phyloP scores from a whole-genome alignment of 257 asterid genomes.

The Nicotiana tomentosiformis region DNA sequence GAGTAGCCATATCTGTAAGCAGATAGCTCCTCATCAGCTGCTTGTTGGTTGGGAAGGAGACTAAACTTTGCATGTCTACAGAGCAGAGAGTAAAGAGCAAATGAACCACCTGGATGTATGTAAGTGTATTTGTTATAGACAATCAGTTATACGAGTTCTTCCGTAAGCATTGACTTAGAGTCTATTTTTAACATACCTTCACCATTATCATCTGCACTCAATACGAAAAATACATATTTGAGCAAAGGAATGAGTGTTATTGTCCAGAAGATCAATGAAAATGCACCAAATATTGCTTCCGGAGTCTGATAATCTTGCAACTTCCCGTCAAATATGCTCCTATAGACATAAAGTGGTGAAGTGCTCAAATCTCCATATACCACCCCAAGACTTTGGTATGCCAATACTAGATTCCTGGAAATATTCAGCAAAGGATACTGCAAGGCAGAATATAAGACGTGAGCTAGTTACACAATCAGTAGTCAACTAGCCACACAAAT shows the following conservation, averaged over 20 bases:
- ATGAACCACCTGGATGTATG: constrained; percentile 33
- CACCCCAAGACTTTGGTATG: constrained; percentile 37
- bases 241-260: constrained; percentile 30
- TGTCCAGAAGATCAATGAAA: constrained; percentile 39
- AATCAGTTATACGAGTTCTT: not conserved
- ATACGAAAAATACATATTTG: constrained; percentile 25
- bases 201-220: constrained; percentile 35
- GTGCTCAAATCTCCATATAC: constrained; percentile 39
- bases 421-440: not conserved
- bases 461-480: not conserved
- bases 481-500: not conserved
- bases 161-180: not conserved
- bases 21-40: constrained; percentile 31
- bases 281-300: constrained; percentile 31
- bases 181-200: constrained; percentile 25
- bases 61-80: constrained; percentile 43
- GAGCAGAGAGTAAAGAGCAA: constrained; percentile 39
- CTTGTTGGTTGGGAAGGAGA: constrained; percentile 38
- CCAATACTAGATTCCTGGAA: constrained; percentile 21
- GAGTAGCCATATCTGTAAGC: constrained; percentile 24
- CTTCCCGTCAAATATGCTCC: constrained; percentile 25
- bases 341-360: constrained; percentile 37
- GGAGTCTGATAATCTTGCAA: constrained; percentile 22
- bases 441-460: not conserved
- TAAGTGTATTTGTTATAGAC: not conserved